A percentile compares a stretch with the other conserved stretches of the same genome.
Evolutionary conservation across 768 basidiomycete species (phyloP).

Genomic region (Russula olivacea): DNA sequence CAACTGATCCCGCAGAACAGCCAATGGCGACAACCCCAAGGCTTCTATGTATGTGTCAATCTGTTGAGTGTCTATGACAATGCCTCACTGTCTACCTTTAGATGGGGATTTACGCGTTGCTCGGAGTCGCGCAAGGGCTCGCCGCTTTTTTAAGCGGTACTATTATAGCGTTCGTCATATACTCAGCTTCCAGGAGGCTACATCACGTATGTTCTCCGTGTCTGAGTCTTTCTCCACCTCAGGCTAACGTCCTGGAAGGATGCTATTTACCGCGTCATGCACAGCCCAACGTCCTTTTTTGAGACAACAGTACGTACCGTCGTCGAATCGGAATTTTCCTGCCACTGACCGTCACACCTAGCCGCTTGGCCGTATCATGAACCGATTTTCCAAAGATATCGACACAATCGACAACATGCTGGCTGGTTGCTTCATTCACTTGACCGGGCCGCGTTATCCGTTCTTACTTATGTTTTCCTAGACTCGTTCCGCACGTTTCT

Average conservation of each 20-base stretch:
- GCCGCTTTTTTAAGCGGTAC: slow-evolving; percentile 63
- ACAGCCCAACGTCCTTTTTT: slow-evolving; percentile 86
- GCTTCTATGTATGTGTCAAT: slow-evolving; percentile 60
- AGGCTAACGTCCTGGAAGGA: slow-evolving; percentile 34
- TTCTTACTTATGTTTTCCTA: slow-evolving; percentile 23
- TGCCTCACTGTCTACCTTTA: slow-evolving; percentile 29
- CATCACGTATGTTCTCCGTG: slow-evolving; percentile 44
- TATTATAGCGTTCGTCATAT: slow-evolving; percentile 61
- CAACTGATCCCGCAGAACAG: slow-evolving; percentile 30
- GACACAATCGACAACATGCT: slow-evolving; percentile 76
- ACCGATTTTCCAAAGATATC: slow-evolving; percentile 83
- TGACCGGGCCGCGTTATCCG: not conserved
- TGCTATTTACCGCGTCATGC: slow-evolving; percentile 65
- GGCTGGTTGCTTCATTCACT: slow-evolving; percentile 37
- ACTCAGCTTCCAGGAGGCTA: slow-evolving; percentile 66
- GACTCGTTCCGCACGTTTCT: slow-evolving; percentile 73
- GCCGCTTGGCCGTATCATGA: slow-evolving; percentile 85
- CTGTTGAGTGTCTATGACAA: not conserved
- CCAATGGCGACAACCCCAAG: slow-evolving; percentile 53
- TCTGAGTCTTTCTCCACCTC: not conserved
- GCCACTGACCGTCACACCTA: slow-evolving; percentile 29
- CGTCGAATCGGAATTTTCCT: slow-evolving; percentile 10
- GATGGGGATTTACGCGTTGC: slow-evolving; percentile 77
- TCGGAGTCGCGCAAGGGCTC: slow-evolving; percentile 68
- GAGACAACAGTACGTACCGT: slow-evolving; percentile 60